A percentile compares a stretch with the other conserved stretches of the same genome.
Conservation (phyloP, 1,139 yeast species). For the Yamadazyma diddensiae region DNA sequence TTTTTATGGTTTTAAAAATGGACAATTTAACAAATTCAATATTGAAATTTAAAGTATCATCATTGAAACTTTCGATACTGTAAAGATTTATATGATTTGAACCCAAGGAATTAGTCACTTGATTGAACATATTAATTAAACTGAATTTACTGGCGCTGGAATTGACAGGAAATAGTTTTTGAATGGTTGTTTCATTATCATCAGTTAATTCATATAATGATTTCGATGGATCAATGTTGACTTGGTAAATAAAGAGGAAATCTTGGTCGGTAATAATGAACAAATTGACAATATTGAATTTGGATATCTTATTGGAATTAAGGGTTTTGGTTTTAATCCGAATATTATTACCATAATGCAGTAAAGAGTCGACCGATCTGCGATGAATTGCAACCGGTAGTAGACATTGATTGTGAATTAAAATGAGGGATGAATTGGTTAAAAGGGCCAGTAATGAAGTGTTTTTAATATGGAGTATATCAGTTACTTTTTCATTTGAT, state of each 20-base stretch:
- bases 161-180: conserved; percentile 29
- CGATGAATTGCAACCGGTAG: conserved; percentile 34
- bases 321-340: conserved; percentile 22
- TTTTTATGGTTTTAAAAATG: conserved; percentile 33
- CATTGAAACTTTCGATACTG: conserved; percentile 35
- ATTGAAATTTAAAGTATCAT: conserved; percentile 25
- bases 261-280: conserved; percentile 33
- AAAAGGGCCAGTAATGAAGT: conserved; percentile 34
- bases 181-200: conserved; percentile 22
- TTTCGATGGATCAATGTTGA: conserved; percentile 27
- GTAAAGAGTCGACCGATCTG: conserved; percentile 29
- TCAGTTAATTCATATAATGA: conserved; percentile 33
- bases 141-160: conserved; percentile 13
- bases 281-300: conserved; percentile 23
- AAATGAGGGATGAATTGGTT: conserved; percentile 25
- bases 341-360: conserved; percentile 31
- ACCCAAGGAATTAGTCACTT: conserved; percentile 35
- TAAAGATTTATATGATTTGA: conserved; percentile 28
- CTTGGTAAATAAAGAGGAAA: conserved; percentile 35
- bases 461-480: conserved; percentile 29
- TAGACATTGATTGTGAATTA: conserved; percentile 31
- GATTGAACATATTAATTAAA: conserved; percentile 27
- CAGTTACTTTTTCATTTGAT: conserved; percentile 21
- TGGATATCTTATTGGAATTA: conserved; percentile 5
- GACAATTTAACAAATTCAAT: conserved; percentile 30